phyloP scores from a whole-genome alignment of 2,329 filamentous ascomycete genomes.

The Curvularia eragrostidis region DNA sequence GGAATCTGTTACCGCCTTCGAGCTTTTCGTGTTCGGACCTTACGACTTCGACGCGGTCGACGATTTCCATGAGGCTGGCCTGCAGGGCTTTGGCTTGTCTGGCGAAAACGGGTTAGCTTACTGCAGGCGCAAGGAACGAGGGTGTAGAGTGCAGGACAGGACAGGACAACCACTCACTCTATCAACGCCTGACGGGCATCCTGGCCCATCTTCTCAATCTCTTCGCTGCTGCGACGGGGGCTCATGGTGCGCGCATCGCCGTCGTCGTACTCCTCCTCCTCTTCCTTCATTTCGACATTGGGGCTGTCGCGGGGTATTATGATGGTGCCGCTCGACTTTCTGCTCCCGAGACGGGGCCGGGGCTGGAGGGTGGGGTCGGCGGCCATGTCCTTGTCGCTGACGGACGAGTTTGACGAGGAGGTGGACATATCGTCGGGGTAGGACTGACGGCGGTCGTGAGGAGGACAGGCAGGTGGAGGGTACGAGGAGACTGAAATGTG shows the following conservation, averaged over 20 bases:
- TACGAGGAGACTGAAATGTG: conserved; percentile 35
- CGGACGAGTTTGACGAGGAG: conserved; percentile 54
- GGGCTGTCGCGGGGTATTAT: conserved; percentile 80
- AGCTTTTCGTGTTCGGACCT: conserved; percentile 95
- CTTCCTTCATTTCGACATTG: conserved; percentile 74
- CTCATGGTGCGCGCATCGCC: conserved; percentile 95
- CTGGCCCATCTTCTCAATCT: conserved; percentile 84
- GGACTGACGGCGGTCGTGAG: conserved; percentile 31
- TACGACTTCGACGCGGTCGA: conserved; percentile 93
- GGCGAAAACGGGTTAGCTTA: conserved; percentile 21
- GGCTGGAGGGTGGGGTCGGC: conserved; percentile 57
- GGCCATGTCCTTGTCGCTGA: conserved; percentile 45
- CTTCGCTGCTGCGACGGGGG: conserved; percentile 85
- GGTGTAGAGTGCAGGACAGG: background rate
- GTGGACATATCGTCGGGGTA: conserved; percentile 49
- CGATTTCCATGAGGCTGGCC: conserved; percentile 85
- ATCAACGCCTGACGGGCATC: conserved; percentile 73
- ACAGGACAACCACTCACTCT: conserved; percentile 57
- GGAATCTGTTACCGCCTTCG: conserved; percentile 93
- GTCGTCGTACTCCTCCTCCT: conserved; percentile 78
- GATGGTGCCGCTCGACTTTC: conserved; percentile 82
- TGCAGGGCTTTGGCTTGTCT: conserved; percentile 91
- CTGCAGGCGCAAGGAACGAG: conserved; percentile 2
- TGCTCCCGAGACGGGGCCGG: conserved; percentile 72
- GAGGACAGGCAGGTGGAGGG: conserved; percentile 33